Base-by-base conservation (phyloP, 202 grass and related monocot species). In the Digitaria exilis region DNA sequence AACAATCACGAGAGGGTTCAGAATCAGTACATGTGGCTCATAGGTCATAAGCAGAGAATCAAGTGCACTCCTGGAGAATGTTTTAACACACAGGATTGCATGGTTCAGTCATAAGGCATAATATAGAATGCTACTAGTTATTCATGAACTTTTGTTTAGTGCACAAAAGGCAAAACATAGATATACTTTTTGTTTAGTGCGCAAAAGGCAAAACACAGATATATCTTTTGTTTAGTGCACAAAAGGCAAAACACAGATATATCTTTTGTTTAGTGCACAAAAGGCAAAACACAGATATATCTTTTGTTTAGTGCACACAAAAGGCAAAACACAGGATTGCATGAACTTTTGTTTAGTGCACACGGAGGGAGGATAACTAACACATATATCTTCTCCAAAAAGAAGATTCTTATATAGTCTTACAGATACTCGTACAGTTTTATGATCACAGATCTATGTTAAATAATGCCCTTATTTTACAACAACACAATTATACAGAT, bases 1-100 rank as follows among this genome's bases (percentile, higher is more conserved):
- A 71, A 66, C 6, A 87, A 60, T 50, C 52, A 85, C 28, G 57
- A 26, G 30, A 80, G 31, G 31, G 12, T 54, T 87, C 61, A 46
- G 6, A 78, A 15, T 24, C n/a, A 77, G 46, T 48, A 69, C 66
- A 57, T 44, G 12, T 81, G 45, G 63, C 69, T 51, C 70, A 76
- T 6, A 29, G 2, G 25, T 5, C 29, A n/a, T 56, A 14, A n/a
- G 9, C 31, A 41, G 4, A 25, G 29, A 30, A 63, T 5, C 63
- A 65, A 78, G 29, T 45, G 32, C 44, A 64, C 32, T 35, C 3
- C 31, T 68, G 2, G 5, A 11, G 10, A 54, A 41, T 41, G 22
- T 2, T 59, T 75, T 76, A 61, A 37, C 45, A 30, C 26, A 41
- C 2, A 52, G 2, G 7, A 64, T 9, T 41, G 52, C 24, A 62